Evolutionary conservation across 306 rosid species (phyloP), one percentile per base, ranked within the genome.

Genomic region (Malus orientalis): DNA sequence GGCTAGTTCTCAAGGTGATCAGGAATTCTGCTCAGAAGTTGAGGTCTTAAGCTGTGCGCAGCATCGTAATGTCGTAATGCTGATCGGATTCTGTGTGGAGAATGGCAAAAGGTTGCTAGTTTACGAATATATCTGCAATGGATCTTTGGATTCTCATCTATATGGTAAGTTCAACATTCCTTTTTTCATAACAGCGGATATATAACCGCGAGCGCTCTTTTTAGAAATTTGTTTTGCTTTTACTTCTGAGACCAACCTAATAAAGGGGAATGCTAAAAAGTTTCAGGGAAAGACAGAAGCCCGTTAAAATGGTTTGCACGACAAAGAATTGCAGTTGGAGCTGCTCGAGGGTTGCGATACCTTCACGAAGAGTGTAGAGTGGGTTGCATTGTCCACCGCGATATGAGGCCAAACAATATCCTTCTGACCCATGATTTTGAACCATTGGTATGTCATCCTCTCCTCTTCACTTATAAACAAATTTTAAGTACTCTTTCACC

Each of bases 281-380:
- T 81, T 87, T 84, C 91, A 92, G 96, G 97, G 77, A 78, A 89
- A 65, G 84, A 75, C 74, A 62, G 74, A 71, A 54, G 76, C 55
- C 85, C 83, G 2, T 65, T 95, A 79, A 87, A 87, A 86, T 95
- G 99, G 99, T 75, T 84, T 62, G 97, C 96, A 29, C 77, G 99
- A 58, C 96, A 89, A 76, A 92, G 84, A 69, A 87, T 90, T 40
- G 96, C 97, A 32, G 92, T 95, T 13, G 97, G 99, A 81, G 99
- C 99, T 55, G 96, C 99, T 53, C 91, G 97, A 65, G 99, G 99
- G 75, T 86, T 95, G 87, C 89, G 99, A 81, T 95, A 95, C 86
- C 97, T 95, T 70, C 99, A 95, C 13, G 99, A 95, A 85, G 99
- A 95, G 88, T 95, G 99, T 73, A 87, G 99, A 81, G 99, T 95